A percentile compares a stretch with the other conserved stretches of the same genome.
These are phyloP conservation scores for Saprolegnia diclina DNA, from an alignment of 352 stramenopile genomes.

Conservation along the genomic window DNA sequence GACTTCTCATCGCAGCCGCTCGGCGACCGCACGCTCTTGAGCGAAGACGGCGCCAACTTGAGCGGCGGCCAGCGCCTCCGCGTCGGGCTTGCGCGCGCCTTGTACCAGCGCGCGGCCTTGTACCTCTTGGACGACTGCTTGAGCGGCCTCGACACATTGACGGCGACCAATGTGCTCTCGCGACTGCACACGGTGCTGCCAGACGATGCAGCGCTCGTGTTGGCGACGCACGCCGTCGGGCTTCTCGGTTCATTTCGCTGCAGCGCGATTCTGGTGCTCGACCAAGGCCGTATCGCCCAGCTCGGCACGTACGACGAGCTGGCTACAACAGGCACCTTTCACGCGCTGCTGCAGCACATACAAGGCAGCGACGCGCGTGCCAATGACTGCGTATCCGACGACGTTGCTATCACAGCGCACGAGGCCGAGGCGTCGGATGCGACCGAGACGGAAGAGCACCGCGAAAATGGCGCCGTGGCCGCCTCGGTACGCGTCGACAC, in stretches of 20 bases:
- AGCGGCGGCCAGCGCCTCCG: constrained; percentile 78
- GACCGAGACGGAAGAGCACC: constrained; percentile 43
- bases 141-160: constrained; percentile 69
- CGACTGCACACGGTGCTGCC: constrained; percentile 53
- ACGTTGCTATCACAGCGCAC: neutral
- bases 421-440: constrained; percentile 15
- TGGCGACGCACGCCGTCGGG: constrained; percentile 73
- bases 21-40: constrained; percentile 46
- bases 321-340: neutral
- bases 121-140: constrained; percentile 87
- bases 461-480: constrained; percentile 47
- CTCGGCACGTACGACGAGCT: constrained; percentile 33
- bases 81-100: constrained; percentile 73
- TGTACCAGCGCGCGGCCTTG: constrained; percentile 62
- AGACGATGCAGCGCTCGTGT: constrained; percentile 45
- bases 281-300: constrained; percentile 49
- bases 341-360: neutral
- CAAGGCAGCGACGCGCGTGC: neutral
- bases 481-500: neutral
- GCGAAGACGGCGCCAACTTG: constrained; percentile 76
- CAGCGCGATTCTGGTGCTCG: constrained; percentile 50
- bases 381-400: neutral
- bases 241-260: constrained; percentile 44
- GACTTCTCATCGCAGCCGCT: constrained; percentile 48
- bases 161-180: constrained; percentile 43